These are phyloP conservation scores for Scalesia atractyloides DNA, from an alignment of 129 eudicot species.

Conservation along the genomic window DNA sequence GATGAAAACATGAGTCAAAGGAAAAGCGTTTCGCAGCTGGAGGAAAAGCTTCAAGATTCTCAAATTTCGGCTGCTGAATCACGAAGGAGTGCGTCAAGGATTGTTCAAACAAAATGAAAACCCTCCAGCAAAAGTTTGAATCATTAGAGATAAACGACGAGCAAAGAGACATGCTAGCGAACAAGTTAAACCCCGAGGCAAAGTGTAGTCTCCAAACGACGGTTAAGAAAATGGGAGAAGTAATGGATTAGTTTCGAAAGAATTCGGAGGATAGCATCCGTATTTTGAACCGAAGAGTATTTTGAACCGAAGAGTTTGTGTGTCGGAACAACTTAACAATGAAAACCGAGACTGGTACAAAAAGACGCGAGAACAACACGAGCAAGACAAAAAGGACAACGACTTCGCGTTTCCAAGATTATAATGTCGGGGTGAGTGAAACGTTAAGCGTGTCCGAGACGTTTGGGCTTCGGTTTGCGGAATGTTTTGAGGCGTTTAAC, in stretches of 20 bases:
- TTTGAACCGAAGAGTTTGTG: constrained; percentile 67
- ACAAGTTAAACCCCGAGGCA: constrained; percentile 35
- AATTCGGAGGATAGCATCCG: constrained; percentile 64
- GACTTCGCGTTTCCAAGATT: constrained; percentile 37
- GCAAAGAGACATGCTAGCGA: constrained; percentile 33
- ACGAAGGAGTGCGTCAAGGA: constrained; percentile 45
- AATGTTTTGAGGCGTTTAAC: constrained; percentile 46
- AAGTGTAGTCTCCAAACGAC: constrained; percentile 39
- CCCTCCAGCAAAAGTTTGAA: constrained; percentile 31
- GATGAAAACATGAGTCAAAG: no score
- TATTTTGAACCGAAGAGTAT: constrained; percentile 66
- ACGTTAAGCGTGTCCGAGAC: constrained; percentile 49
- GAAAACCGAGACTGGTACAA: constrained; percentile 67
- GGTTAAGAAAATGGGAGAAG: constrained; percentile 69
- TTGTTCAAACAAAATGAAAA: constrained; percentile 35
- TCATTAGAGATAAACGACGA: constrained; percentile 37
- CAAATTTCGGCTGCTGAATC: constrained; percentile 26
- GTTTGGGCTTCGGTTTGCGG: constrained; percentile 42
- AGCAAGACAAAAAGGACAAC: constrained; percentile 43
- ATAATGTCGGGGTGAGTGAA: constrained; percentile 42
- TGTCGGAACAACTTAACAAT: constrained; percentile 72
- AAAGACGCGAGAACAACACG: constrained; percentile 47
- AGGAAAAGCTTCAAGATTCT: constrained; percentile 11
- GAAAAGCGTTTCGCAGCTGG: no score
- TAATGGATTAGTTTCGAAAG: constrained; percentile 59